Evolutionary conservation across 1,284 basidiomycete species (phyloP), one percentile per base, ranked within the genome.

Genomic region (Rhodotorula sp.): DNA sequence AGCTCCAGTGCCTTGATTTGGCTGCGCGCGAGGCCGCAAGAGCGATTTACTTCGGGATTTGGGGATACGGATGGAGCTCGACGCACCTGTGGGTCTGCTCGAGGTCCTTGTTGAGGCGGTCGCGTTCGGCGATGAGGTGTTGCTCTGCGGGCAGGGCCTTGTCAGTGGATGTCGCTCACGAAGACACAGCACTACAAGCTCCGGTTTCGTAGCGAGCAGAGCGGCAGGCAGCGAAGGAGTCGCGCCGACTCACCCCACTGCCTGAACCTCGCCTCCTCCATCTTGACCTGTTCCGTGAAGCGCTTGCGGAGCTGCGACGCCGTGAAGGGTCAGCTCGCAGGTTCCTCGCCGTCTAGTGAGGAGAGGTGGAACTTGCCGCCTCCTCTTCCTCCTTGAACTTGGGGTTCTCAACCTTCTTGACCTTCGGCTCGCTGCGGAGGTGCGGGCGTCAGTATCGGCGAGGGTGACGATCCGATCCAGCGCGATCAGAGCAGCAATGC

Each of bases 321-420:
- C 10, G 26, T 9, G 30, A 24, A 9, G 10, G 22, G 31, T 31
- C 18, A 22, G 22, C 18, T 18, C 30, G 16, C 4, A 15, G 34
- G 34, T 34, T 34, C 34, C 34, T 10, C 34, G 34, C 34, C 34
- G 34, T 34, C 37, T 6, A 37, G 20, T 11, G 24, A 48, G 26
- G 34, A 7, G n/a, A n/a, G 11, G 24, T 34, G 34, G 10, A 34
- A 72, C 71, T 24, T n/a, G 71, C 69, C 30, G 88, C 85, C 82
- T 99, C 95, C 81, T 99, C 95, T 82, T 99, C 95, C 82, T 99
- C 96, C 85, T 95, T 95, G 88, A 96, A 99, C 83, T 98, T 98
- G 78, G 96, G 96, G 83, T 99, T 99, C 83, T 99, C 95, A 75
- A 94, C 85, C 84, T 97, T 98, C 87, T 94, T 95, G 77, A 96